A percentile compares a stretch with the other conserved stretches of the same genome.
phyloP scores from a whole-genome alignment of 331 rosid species.

The Telfairia occidentalis region DNA sequence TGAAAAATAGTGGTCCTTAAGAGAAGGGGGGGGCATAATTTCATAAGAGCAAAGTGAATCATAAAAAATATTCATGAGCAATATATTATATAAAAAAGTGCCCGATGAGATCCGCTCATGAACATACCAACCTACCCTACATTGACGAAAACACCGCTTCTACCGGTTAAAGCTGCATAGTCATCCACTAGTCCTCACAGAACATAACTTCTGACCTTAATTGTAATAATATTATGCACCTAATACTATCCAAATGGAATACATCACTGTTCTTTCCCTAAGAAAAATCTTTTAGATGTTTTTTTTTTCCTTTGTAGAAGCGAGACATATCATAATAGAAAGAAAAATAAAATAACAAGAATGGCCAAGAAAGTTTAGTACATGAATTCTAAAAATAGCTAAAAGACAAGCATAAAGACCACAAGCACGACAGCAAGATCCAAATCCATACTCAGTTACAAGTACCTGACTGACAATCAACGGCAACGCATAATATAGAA shows the following conservation, averaged over 20 bases:
- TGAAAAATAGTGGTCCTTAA: background rate
- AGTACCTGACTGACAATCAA: background rate
- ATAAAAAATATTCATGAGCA: background rate
- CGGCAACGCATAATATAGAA: background rate
- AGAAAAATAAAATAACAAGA: no score
- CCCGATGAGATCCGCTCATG: background rate
- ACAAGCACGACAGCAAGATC: background rate
- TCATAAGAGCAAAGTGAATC: background rate
- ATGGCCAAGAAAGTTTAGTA: no score
- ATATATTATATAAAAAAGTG: background rate
- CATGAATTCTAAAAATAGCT: no score
- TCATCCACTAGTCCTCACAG: background rate
- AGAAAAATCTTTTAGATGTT: no score
- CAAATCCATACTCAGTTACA: background rate
- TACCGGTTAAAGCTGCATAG: background rate
- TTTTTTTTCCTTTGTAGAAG: no score
- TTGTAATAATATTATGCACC: background rate
- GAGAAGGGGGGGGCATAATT: background rate
- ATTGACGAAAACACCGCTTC: background rate
- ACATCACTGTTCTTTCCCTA: no score
- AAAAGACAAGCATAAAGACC: background rate
- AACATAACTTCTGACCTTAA: background rate
- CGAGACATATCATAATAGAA: no score
- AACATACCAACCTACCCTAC: background rate
- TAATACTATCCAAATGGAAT: background rate